Conservation (phyloP, 1,284 basidiomycete genomes). For the Sanghuangporus baumii region DNA sequence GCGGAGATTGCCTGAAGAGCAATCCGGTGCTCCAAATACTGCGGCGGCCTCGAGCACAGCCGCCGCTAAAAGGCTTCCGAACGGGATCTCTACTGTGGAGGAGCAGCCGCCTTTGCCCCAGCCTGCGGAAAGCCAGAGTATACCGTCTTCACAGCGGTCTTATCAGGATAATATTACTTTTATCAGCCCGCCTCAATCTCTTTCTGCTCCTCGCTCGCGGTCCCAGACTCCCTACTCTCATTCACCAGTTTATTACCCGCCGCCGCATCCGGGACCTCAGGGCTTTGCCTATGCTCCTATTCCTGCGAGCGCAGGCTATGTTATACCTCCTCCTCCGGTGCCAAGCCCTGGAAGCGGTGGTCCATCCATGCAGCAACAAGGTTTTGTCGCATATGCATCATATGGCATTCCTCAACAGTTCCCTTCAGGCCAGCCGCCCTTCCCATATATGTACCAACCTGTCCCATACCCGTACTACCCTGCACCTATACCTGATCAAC, state of each 20-base stretch:
- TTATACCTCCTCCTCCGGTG: conserved; percentile 1
- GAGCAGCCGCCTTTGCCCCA: background rate
- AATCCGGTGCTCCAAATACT: background rate
- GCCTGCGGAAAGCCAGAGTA: background rate
- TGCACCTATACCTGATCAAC: conserved; percentile 1
- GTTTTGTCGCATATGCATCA: conserved; percentile 2
- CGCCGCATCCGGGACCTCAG: background rate
- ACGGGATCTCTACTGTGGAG: background rate
- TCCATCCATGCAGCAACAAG: conserved; percentile 1
- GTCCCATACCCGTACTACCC: conserved; percentile 12
- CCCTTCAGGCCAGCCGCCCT: conserved; percentile 8
- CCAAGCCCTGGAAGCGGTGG: conserved; percentile 1
- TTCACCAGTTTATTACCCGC: conserved; percentile 16
- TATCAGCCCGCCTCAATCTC: background rate
- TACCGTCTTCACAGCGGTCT: background rate
- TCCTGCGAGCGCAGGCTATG: background rate
- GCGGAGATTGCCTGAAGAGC: conserved; percentile 13
- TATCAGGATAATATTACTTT: background rate
- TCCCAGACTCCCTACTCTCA: conserved; percentile 15
- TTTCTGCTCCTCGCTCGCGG: conserved; percentile 14
- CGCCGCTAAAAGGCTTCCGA: conserved; percentile 1
- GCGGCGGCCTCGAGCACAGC: background rate
- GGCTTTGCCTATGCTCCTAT: conserved; percentile 5
- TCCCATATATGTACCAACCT: conserved; percentile 14
- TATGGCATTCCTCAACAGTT: conserved; percentile 7